A percentile compares a stretch with the other conserved stretches of the same genome.
These are phyloP conservation scores for Paramecium sexaurelia DNA, from an alignment of 73 alveolate species.

Conservation along the genomic window DNA sequence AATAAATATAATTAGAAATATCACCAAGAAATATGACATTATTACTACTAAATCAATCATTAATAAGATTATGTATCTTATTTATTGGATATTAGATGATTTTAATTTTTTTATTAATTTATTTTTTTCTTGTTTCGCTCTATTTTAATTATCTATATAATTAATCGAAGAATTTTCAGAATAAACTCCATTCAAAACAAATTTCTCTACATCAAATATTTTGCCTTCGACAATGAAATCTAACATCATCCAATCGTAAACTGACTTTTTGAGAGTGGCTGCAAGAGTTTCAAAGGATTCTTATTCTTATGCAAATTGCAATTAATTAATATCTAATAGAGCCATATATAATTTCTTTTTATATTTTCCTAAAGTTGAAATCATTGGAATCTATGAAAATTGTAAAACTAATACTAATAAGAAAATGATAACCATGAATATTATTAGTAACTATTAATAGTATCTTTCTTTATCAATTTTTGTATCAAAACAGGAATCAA, in stretches of 20 bases:
- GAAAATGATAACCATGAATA: neutral
- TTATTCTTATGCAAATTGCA: neutral
- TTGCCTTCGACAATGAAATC: slow-evolving; percentile 10
- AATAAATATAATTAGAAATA: neutral
- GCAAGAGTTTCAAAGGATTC: neutral
- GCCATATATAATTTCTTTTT: slow-evolving; percentile 2
- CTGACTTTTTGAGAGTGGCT: neutral
- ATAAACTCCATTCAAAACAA: neutral
- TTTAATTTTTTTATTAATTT: neutral
- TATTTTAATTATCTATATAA: neutral
- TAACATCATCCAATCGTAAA: slow-evolving; percentile 24
- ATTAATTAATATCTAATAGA: neutral
- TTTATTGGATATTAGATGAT: neutral
- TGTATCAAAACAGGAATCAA: neutral
- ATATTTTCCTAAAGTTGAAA: neutral
- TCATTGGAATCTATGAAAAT: neutral
- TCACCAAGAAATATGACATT: slow-evolving; percentile 1
- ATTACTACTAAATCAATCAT: neutral
- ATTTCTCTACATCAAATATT: neutral
- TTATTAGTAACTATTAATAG: neutral
- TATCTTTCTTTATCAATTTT: neutral
- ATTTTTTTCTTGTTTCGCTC: neutral
- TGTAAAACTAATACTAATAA: neutral
- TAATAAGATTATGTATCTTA: neutral
- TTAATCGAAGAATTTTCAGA: neutral